Evolutionary conservation across 352 stramenopile species (phyloP).

Genomic region (Phytophthora pluvialis): DNA sequence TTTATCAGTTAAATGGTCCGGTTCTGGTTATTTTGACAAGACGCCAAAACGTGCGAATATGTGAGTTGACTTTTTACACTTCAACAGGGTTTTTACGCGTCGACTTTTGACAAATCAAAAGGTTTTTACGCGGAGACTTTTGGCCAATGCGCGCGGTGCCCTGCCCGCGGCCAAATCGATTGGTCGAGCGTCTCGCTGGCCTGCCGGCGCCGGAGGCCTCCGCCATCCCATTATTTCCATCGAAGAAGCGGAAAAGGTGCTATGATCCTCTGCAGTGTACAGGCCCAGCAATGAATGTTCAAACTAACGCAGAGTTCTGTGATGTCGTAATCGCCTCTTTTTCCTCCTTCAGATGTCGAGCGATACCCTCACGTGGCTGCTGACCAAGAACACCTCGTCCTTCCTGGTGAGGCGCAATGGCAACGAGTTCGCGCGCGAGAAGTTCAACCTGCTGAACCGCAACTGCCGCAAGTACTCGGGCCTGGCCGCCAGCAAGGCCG

Average conservation of each 20-base stretch:
- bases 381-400: constrained; percentile 96
- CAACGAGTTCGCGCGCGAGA: constrained; percentile 93
- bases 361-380: constrained; percentile 96
- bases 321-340: constrained; percentile 3
- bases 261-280: constrained; percentile 1
- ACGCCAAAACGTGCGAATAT: not conserved
- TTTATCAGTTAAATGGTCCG: not conserved
- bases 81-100: constrained; percentile 9
- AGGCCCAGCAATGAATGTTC: constrained; percentile 2
- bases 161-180: constrained; percentile 54
- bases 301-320: not conserved
- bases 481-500: constrained; percentile 93
- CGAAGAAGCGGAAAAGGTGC: constrained; percentile 79
- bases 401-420: constrained; percentile 95
- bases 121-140: not conserved
- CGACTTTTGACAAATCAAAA: constrained; percentile 12
- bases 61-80: constrained; percentile 1
- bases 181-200: constrained; percentile 65
- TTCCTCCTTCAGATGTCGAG: constrained; percentile 70
- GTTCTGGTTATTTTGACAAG: not conserved
- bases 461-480: constrained; percentile 98
- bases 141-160: constrained; percentile 2
- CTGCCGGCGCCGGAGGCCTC: constrained; percentile 12
- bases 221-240: constrained; percentile 88
- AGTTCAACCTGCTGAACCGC: constrained; percentile 95